Evolutionary conservation across 345 rosid species (phyloP).

Genomic region (Brassica incana): DNA sequence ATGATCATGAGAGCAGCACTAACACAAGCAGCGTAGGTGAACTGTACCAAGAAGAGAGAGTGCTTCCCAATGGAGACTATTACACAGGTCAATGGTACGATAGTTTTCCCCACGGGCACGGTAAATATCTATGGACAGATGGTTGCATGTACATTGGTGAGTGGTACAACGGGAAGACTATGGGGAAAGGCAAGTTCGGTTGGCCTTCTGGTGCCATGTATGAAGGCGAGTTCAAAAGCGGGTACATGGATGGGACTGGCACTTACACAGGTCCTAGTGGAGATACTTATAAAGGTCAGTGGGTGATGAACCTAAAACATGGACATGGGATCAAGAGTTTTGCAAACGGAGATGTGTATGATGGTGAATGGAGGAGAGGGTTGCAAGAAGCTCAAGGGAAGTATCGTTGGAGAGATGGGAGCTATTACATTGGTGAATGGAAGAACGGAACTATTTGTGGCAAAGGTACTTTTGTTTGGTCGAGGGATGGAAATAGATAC

Average conservation of each 20-base stretch:
- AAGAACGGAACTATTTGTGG: constrained; percentile 64
- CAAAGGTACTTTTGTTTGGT: constrained; percentile 70
- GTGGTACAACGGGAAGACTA: constrained; percentile 79
- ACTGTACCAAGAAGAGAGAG: constrained; percentile 58
- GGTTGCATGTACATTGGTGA: constrained; percentile 90
- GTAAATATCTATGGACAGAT: constrained; percentile 89
- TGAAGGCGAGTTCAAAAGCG: constrained; percentile 87
- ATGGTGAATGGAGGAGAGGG: constrained; percentile 87
- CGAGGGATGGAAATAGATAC: constrained; percentile 49
- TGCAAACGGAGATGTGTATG: constrained; percentile 72
- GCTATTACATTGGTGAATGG: constrained; percentile 73
- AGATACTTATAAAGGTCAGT: constrained; percentile 68
- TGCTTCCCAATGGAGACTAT: constrained; percentile 81
- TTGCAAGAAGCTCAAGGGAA: constrained; percentile 77
- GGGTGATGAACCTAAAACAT: constrained; percentile 91
- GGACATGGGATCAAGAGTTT: constrained; percentile 68
- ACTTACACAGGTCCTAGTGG: constrained; percentile 63
- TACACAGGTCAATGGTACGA: constrained; percentile 87
- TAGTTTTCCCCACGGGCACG: constrained; percentile 78
- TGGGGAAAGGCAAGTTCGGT: constrained; percentile 80
- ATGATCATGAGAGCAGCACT: constrained; percentile 27
- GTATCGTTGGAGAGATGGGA: constrained; percentile 68
- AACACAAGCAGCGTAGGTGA: constrained; percentile 39
- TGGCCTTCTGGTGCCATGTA: constrained; percentile 93
- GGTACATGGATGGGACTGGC: constrained; percentile 88